Conservation (phyloP, 2,329 filamentous ascomycete species). For the Knufia fluminis region DNA sequence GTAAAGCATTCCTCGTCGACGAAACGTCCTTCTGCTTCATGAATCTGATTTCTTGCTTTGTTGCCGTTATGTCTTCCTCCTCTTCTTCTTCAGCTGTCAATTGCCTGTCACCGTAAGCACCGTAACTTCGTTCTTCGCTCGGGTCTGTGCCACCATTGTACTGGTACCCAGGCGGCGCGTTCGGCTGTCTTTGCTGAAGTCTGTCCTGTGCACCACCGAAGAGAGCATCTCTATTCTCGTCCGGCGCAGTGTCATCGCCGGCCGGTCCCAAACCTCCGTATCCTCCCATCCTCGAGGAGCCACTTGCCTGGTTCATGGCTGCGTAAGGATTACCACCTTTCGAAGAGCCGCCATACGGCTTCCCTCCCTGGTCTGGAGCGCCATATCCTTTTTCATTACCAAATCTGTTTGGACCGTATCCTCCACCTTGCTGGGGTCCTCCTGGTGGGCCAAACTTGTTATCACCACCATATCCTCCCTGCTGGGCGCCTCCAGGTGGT, state of each 20-base stretch:
- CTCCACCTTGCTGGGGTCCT: slow-evolving; percentile 19
- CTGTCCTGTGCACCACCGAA: slow-evolving; percentile 49
- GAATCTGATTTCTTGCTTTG: slow-evolving; percentile 64
- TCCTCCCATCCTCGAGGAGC: slow-evolving; percentile 42
- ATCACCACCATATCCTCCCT: slow-evolving; percentile 24
- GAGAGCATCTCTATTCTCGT: slow-evolving; percentile 48
- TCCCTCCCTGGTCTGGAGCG: slow-evolving; percentile 29
- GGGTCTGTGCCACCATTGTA: slow-evolving; percentile 26
- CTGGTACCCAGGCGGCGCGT: slow-evolving; percentile 27
- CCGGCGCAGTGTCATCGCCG: slow-evolving; percentile 42
- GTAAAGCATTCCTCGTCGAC: slow-evolving; percentile 61
- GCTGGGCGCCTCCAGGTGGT: slow-evolving; percentile 13
- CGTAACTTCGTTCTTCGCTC: slow-evolving; percentile 32
- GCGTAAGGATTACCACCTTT: slow-evolving; percentile 32
- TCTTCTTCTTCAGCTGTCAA: slow-evolving; percentile 74
- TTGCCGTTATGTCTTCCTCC: slow-evolving; percentile 61
- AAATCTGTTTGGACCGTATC: slow-evolving; percentile 34
- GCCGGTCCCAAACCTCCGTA: slow-evolving; percentile 48
- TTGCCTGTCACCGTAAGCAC: slow-evolving; percentile 58
- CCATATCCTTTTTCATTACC: slow-evolving; percentile 43
- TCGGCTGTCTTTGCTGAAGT: slow-evolving; percentile 31
- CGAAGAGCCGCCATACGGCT: slow-evolving; percentile 40
- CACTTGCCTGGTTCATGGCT: slow-evolving; percentile 22
- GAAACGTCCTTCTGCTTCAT: slow-evolving; percentile 69
- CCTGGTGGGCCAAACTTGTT: slow-evolving; percentile 6